A percentile compares a stretch with the other conserved stretches of the same genome.
Evolutionary conservation across 331 rosid species (phyloP).

Genomic region (Rosa hybrid): DNA sequence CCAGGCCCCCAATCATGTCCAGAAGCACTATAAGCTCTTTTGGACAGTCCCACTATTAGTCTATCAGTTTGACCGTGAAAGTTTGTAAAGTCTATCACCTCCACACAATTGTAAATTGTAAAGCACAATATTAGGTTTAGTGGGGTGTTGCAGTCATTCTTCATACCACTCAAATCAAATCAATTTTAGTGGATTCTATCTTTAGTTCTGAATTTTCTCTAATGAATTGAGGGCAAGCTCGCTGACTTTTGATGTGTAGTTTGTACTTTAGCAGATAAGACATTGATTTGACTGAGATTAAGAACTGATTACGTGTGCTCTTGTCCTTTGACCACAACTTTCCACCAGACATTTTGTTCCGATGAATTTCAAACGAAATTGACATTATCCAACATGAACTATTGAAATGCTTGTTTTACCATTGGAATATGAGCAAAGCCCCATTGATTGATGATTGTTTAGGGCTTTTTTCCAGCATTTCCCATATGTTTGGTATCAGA

Average conservation of each 20-base stretch:
- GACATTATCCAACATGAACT: not conserved
- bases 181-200: conserved; percentile 30
- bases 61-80: not conserved
- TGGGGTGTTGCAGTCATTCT: conserved; percentile 32
- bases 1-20: not conserved
- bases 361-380: not conserved
- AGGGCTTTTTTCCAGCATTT: not conserved
- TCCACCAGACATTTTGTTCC: not conserved
- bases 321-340: not conserved
- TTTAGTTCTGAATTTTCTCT: not conserved
- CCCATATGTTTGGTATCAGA: not conserved
- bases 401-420: conserved; percentile 4
- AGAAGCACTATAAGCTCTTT: conserved; percentile 17
- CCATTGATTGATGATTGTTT: not conserved
- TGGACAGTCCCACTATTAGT: not conserved
- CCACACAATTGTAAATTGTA: not conserved
- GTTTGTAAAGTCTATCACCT: conserved; percentile 10
- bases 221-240: conserved; percentile 1
- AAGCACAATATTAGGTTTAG: conserved; percentile 19
- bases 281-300: not conserved
- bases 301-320: not conserved
- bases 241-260: conserved; percentile 9
- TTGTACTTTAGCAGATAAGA: conserved; percentile 19
- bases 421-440: not conserved
- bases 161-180: conserved; percentile 23